These are phyloP conservation scores for Gonapodya prolifera DNA, from an alignment of 192 early-diverging fungal species.

Conservation along the genomic window DNA sequence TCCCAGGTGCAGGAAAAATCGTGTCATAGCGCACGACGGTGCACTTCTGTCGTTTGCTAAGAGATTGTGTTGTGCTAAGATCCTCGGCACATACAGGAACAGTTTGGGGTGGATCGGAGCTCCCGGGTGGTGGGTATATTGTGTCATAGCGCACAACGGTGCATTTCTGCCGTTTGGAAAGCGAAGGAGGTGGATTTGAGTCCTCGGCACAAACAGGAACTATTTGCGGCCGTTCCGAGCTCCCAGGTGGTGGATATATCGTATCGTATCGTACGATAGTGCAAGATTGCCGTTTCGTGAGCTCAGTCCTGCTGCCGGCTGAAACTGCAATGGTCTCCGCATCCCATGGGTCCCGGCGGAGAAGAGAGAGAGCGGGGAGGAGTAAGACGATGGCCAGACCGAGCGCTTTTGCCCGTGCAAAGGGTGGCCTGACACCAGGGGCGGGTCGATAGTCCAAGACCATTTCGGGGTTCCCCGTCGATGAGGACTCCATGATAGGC, in stretches of 20 bases:
- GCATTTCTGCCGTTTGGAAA: neutral
- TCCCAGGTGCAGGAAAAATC: neutral
- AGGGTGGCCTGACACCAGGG: neutral
- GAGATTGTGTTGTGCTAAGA: neutral
- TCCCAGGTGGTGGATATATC: neutral
- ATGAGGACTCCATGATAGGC: no score
- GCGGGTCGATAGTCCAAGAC: neutral
- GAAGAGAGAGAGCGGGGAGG: neutral
- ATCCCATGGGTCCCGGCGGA: neutral
- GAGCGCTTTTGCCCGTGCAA: neutral
- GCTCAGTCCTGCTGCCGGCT: neutral
- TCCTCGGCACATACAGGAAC: neutral
- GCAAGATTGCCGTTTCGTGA: neutral
- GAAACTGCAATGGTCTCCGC: neutral
- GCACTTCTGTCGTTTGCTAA: neutral
- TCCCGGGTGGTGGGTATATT: neutral
- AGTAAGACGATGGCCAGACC: neutral
- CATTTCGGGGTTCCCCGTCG: no score
- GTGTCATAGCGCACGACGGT: neutral
- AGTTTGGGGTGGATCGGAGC: neutral
- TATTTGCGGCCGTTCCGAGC: neutral
- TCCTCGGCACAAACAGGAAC: neutral
- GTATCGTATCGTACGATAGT: neutral
- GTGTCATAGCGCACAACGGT: neutral
- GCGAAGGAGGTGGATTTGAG: neutral